Conservation (phyloP, 768 basidiomycete species). For the Mycena belliarum region DNA sequence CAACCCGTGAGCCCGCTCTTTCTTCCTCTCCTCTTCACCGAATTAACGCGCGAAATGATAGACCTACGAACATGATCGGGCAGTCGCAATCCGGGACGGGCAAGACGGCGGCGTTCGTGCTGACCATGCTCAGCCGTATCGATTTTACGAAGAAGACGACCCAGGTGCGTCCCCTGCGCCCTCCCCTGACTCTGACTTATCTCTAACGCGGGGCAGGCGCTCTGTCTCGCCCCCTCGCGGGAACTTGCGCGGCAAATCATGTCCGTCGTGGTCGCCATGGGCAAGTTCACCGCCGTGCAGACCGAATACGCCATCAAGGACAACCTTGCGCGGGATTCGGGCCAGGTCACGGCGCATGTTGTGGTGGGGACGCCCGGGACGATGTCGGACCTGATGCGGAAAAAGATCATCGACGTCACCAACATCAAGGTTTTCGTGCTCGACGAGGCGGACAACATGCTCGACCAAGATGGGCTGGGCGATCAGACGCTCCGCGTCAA, state of each 20-base stretch:
- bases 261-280: constrained; percentile 91
- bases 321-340: constrained; percentile 64
- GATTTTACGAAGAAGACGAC: constrained; percentile 82
- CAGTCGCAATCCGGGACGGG: constrained; percentile 99
- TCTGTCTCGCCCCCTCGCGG: constrained; percentile 97
- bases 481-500: constrained; percentile 94
- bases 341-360: constrained; percentile 80
- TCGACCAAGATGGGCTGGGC: constrained; percentile 90
- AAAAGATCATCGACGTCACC: constrained; percentile 73
- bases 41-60: constrained; percentile 34
- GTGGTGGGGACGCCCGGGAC: constrained; percentile 97
- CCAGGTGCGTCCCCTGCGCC: constrained; percentile 53
- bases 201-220: too few species aligned
- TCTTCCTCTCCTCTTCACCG: neutral
- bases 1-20: constrained; percentile 70
- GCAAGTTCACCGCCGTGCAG: constrained; percentile 90
- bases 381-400: constrained; percentile 80
- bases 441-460: constrained; percentile 99
- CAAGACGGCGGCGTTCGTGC: constrained; percentile 96
- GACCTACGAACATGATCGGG: constrained; percentile 98
- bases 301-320: constrained; percentile 97
- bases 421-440: constrained; percentile 91
- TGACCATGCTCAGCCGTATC: constrained; percentile 95
- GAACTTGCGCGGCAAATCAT: constrained; percentile 98
- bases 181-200: neutral